phyloP scores from a whole-genome alignment of 306 rosid genomes.

The Alnus glutinosa region DNA sequence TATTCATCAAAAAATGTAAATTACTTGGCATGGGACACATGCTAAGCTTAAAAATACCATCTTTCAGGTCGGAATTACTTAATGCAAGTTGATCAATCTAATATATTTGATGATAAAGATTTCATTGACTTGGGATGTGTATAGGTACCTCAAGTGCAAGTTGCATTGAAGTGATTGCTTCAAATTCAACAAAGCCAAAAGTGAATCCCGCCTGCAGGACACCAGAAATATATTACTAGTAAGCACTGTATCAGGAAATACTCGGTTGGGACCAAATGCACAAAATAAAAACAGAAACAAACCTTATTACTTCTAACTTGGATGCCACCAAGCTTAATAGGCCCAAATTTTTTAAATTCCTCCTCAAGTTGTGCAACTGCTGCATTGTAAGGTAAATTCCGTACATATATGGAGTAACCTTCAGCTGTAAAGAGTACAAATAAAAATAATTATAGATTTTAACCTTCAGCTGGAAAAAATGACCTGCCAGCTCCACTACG shows the following conservation, averaged over 20 bases:
- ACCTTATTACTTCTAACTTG: constrained; percentile 97
- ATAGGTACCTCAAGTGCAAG: constrained; percentile 78
- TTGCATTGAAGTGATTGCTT: constrained; percentile 67
- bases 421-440: constrained; percentile 48
- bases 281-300: constrained; percentile 15
- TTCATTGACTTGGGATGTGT: not conserved
- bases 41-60: too few relatives aligned
- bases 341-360: constrained; percentile 85
- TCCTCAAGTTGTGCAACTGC: constrained; percentile 83
- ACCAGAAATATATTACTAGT: constrained; percentile 34
- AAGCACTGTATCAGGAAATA: constrained; percentile 32
- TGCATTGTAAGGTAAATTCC: constrained; percentile 90
- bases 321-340: constrained; percentile 87
- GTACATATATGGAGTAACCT: constrained; percentile 90
- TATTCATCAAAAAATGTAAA: too few relatives aligned
- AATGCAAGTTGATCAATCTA: not conserved
- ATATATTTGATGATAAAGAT: not conserved
- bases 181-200: constrained; percentile 97
- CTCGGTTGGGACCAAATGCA: constrained; percentile 21
- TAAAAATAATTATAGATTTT: constrained; percentile 25
- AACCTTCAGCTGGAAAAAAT: constrained; percentile 67
- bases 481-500: not conserved
- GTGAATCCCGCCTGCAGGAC: constrained; percentile 86
- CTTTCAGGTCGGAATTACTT: not conserved
- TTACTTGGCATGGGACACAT: too few relatives aligned